A percentile compares a stretch with the other conserved stretches of the same genome.
These are phyloP conservation scores for Byssochlamys sp. DNA, from an alignment of 2,329 filamentous ascomycete species.

Conservation along the genomic window DNA sequence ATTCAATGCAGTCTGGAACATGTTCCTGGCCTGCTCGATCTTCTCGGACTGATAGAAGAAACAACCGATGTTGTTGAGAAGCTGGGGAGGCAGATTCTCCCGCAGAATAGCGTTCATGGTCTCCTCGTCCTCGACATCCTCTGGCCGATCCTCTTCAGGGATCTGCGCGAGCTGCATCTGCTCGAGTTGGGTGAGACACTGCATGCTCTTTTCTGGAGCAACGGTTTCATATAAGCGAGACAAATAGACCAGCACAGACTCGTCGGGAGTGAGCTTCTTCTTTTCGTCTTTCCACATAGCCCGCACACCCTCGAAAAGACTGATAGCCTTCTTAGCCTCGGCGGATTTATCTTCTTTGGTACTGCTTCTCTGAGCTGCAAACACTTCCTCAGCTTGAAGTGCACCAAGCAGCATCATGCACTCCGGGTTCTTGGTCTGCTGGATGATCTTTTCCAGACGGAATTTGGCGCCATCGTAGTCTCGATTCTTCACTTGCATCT, in stretches of 20 bases:
- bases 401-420: constrained; percentile 87
- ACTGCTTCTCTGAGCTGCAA: constrained; percentile 61
- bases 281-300: constrained; percentile 87
- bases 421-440: constrained; percentile 71
- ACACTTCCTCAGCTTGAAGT: constrained; percentile 88
- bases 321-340: constrained; percentile 77
- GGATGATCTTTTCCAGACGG: constrained; percentile 84
- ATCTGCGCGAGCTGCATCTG: constrained; percentile 77
- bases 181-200: constrained; percentile 85
- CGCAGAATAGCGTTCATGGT: constrained; percentile 53
- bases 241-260: constrained; percentile 81
- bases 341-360: constrained; percentile 84
- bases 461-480: constrained; percentile 89
- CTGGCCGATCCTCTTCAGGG: constrained; percentile 57
- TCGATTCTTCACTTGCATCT: constrained; percentile 73
- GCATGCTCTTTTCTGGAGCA: constrained; percentile 78
- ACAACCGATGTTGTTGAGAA: constrained; percentile 94
- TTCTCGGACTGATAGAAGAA: constrained; percentile 87
- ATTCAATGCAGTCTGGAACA: constrained; percentile 85
- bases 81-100: constrained; percentile 72
- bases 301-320: constrained; percentile 73
- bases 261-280: constrained; percentile 69
- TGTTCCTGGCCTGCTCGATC: constrained; percentile 65
- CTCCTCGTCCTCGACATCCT: constrained; percentile 51
- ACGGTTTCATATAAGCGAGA: constrained; percentile 82